Evolutionary conservation across 768 basidiomycete genomes (phyloP).

Genomic region (Gelatoporia subvermispora): DNA sequence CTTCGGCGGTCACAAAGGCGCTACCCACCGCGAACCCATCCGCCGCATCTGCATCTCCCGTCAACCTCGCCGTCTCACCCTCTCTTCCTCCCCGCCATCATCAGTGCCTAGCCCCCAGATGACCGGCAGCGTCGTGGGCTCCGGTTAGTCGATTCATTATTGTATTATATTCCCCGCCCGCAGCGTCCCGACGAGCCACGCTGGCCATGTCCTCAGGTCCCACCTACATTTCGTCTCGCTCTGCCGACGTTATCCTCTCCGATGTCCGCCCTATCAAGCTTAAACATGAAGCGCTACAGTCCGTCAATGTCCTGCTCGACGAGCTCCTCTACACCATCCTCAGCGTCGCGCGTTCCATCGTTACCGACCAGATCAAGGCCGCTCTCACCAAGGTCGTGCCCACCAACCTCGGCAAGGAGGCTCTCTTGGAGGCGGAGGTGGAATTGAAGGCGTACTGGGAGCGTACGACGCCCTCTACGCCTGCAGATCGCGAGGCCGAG

Average conservation of each 20-base stretch:
- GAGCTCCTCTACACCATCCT: constrained; percentile 78
- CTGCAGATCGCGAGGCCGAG: constrained; percentile 47
- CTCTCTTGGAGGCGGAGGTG: constrained; percentile 87
- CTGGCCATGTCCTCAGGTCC: constrained; percentile 39
- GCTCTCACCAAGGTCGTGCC: constrained; percentile 70
- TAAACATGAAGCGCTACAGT: constrained; percentile 68
- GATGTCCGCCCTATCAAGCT: constrained; percentile 91
- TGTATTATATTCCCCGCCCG: constrained; percentile 3
- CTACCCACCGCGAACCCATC: not conserved
- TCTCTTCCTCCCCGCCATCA: not conserved
- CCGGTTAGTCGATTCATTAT: not conserved
- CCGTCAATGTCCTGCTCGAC: constrained; percentile 79
- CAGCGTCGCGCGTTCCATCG: constrained; percentile 57
- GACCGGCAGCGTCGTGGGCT: not conserved
- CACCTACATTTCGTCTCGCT: constrained; percentile 74
- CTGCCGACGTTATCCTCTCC: constrained; percentile 88
- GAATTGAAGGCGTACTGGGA: constrained; percentile 90
- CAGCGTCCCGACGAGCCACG: not conserved
- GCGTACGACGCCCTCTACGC: constrained; percentile 39
- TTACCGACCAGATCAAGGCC: constrained; percentile 68
- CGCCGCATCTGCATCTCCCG: constrained; percentile 6
- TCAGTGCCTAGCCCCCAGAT: not conserved
- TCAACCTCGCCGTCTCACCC: not conserved
- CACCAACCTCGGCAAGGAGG: constrained; percentile 84
- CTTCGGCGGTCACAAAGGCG: not conserved